Evolutionary conservation across 2,329 filamentous ascomycete genomes (phyloP).

Genomic region (Aspergillus fijiensis): DNA sequence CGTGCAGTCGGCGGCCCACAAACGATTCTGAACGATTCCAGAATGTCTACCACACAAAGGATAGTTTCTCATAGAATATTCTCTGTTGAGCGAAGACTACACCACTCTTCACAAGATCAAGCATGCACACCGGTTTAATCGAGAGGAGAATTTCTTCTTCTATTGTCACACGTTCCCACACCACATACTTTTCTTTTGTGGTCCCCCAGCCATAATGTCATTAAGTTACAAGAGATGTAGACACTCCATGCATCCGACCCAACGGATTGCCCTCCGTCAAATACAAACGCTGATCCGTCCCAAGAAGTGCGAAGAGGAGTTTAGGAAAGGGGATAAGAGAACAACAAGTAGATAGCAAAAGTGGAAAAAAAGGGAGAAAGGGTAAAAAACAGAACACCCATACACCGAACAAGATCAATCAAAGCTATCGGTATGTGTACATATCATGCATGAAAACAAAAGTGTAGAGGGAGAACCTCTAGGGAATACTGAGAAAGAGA

Average conservation of each 20-base stretch:
- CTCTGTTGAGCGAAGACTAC: background rate
- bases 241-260: constrained; percentile 31
- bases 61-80: background rate
- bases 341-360: constrained; percentile 11
- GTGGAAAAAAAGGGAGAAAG: constrained; percentile 20
- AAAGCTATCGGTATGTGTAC: constrained; percentile 40
- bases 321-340: constrained; percentile 13
- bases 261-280: constrained; percentile 17
- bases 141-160: constrained; percentile 45
- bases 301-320: constrained; percentile 26
- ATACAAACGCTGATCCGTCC: constrained; percentile 20
- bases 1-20: background rate
- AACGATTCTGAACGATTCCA: background rate
- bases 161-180: constrained; percentile 40
- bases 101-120: background rate
- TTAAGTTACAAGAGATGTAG: constrained; percentile 40
- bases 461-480: constrained; percentile 27
- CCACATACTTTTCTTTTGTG: constrained; percentile 35
- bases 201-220: constrained; percentile 40
- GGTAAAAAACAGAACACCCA: constrained; percentile 33
- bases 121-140: constrained; percentile 17
- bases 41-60: background rate
- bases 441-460: constrained; percentile 32
- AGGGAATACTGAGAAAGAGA: constrained; percentile 27
- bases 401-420: constrained; percentile 33